Conservation (phyloP, 108 stramenopile species). For the Halocafeteria seosinensis region DNA sequence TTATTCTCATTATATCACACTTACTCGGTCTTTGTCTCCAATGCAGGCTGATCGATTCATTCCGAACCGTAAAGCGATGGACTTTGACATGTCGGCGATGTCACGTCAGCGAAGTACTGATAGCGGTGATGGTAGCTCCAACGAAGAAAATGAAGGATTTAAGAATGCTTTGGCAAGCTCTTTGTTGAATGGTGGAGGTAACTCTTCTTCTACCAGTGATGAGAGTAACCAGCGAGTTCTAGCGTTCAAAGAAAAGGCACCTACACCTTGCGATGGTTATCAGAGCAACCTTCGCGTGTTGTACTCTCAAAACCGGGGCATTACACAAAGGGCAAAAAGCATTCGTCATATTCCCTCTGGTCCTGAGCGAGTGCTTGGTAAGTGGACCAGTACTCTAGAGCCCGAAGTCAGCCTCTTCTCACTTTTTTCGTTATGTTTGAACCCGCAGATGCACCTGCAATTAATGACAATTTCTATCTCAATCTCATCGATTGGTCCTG, state of each 20-base stretch:
- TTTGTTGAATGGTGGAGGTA: conserved; percentile 4
- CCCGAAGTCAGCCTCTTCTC: conserved; percentile 51
- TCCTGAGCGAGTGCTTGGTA: conserved; percentile 74
- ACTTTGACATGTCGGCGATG: conserved; percentile 21
- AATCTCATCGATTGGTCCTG: conserved; percentile 82
- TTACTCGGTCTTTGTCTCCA: neutral
- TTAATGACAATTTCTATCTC: conserved; percentile 94
- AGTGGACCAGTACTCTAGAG: conserved; percentile 88
- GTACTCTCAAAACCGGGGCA: conserved; percentile 60
- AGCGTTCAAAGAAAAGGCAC: conserved; percentile 81
- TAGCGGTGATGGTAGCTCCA: conserved; percentile 4
- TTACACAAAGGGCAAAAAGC: conserved; percentile 37
- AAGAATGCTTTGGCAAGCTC: neutral
- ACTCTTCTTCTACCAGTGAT: conserved; percentile 11
- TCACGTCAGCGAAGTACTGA: conserved; percentile 13
- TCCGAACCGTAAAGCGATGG: conserved; percentile 31
- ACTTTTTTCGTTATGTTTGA: no score
- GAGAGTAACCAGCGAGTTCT: conserved; percentile 49
- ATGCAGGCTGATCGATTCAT: conserved; percentile 33
- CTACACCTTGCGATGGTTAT: conserved; percentile 77
- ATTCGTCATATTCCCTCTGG: conserved; percentile 79
- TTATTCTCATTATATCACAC: neutral
- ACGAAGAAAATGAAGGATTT: neutral
- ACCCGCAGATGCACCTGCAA: conserved; percentile 97
- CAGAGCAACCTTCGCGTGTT: conserved; percentile 74